Base-by-base conservation (phyloP, 2,329 filamentous ascomycete genomes). In the Elsinoe batatas region DNA sequence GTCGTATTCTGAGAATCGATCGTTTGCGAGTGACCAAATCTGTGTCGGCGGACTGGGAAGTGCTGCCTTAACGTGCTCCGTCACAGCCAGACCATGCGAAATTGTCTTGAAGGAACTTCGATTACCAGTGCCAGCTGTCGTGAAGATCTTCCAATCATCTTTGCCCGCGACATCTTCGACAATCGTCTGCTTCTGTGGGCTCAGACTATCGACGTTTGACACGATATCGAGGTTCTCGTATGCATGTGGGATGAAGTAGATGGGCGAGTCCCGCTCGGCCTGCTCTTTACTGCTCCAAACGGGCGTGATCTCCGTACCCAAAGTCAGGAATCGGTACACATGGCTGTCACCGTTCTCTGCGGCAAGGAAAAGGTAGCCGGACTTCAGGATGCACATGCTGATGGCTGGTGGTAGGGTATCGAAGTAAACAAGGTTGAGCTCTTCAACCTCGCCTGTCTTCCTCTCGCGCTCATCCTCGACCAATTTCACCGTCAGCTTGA, bases 251-350 rank as follows among this genome's bases (percentile, higher is more conserved):
- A 85, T 80, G 73, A 98, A 98, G 70, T 88, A 97, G 2, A 88
- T 82, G 0, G 91, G 87, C 2, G 83, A 79, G 61, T 90, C 90
- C 0, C 87, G 81, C 63, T 96, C 89, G 0, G 84, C 79, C 0
- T 89, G 84, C n/a, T 46, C 43, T 54, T 93, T 88, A 69, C 91
- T 96, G 22, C 77, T 79, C 64, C 91, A 96, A 65, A 95, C 87
- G 0, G 83, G 78, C 69, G 97, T 90, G 1, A 95, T 87, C 59
- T 95, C 90, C 64, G 97, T 91, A 40, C 91, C 94, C 5, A 99
- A 81, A 65, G 95, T 95, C 69, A 96, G 90, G 60, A 99, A 95
- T 68, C 97, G 91, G 70, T 97, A 98, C 63, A 98, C 90, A 58
- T 90, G 83, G 67, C 94, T 88, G 67, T 96, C 93, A 30, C 94